Conservation (phyloP, 768 basidiomycete genomes). For the Lyophyllum decastes region DNA sequence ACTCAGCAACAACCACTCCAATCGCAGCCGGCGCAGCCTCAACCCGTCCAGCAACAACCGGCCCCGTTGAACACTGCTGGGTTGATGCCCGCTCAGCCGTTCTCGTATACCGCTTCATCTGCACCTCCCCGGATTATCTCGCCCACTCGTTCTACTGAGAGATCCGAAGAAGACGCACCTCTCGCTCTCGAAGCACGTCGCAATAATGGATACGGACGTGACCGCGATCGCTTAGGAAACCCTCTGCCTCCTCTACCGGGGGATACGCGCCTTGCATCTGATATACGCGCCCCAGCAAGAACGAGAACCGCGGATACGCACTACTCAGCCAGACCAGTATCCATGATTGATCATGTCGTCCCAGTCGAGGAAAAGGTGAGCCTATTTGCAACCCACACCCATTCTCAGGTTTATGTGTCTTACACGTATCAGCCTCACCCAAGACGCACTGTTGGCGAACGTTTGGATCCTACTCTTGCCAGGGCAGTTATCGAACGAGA, state of each 20-base stretch:
- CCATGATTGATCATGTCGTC: conserved; percentile 42
- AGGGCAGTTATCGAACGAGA: conserved; percentile 45
- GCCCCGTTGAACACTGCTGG: background rate
- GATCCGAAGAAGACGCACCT: conserved; percentile 4
- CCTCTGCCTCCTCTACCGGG: conserved; percentile 18
- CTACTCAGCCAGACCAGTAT: conserved; percentile 19
- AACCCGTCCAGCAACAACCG: background rate
- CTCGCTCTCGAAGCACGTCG: background rate
- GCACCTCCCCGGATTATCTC: background rate
- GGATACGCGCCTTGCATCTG: conserved; percentile 1
- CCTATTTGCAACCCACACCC: background rate
- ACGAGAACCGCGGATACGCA: conserved; percentile 14
- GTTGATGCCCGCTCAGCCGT: background rate
- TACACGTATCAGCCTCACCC: conserved; percentile 9
- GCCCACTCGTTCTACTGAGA: conserved; percentile 6
- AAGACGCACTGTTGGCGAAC: conserved; percentile 46
- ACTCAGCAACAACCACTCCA: background rate
- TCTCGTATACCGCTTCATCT: conserved; percentile 2
- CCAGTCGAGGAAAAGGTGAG: conserved; percentile 22
- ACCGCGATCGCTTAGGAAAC: conserved; percentile 4
- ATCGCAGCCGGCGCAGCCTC: background rate
- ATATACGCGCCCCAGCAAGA: conserved; percentile 10
- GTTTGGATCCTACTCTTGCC: conserved; percentile 55
- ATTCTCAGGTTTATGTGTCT: background rate
- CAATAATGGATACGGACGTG: background rate